Percentiles rank a stretch among this genome's conserved stretches.
These are phyloP conservation scores for Ceratocystis harringtonii DNA, from an alignment of 2,329 filamentous ascomycete species.

Conservation along the genomic window DNA sequence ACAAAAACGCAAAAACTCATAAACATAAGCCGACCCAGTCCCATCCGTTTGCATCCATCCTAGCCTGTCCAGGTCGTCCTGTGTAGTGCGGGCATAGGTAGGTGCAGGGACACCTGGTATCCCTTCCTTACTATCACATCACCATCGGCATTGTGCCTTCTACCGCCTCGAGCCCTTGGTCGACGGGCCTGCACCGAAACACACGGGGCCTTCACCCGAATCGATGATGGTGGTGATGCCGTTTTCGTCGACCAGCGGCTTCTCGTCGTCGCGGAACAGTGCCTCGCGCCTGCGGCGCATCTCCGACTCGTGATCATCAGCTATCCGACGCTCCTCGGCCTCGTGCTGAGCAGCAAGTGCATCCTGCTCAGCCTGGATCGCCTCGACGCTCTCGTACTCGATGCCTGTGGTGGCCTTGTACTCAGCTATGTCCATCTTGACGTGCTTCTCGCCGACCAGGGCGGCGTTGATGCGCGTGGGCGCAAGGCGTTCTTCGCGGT, in stretches of 20 bases:
- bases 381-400: conserved; percentile 40
- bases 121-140: background rate
- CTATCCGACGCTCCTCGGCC: conserved; percentile 29
- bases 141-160: background rate
- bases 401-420: conserved; percentile 40
- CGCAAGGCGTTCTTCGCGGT: conserved; percentile 57
- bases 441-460: conserved; percentile 44
- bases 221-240: background rate
- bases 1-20: background rate
- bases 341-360: conserved; percentile 32
- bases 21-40: background rate
- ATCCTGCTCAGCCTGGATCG: conserved; percentile 40
- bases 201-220: conserved; percentile 1
- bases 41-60: background rate
- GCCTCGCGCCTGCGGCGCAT: conserved; percentile 35
- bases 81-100: too few species aligned
- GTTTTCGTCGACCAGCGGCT: background rate
- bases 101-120: background rate
- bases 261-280: conserved; percentile 30
- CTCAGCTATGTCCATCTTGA: conserved; percentile 44
- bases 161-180: background rate
- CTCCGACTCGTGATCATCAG: conserved; percentile 34
- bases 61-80: background rate
- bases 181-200: background rate
- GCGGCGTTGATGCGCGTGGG: conserved; percentile 48